Percentiles rank a stretch among this genome's conserved stretches.
These are phyloP conservation scores for Geotrichum australiense DNA, from an alignment of 1,139 yeast species.

Conservation along the genomic window DNA sequence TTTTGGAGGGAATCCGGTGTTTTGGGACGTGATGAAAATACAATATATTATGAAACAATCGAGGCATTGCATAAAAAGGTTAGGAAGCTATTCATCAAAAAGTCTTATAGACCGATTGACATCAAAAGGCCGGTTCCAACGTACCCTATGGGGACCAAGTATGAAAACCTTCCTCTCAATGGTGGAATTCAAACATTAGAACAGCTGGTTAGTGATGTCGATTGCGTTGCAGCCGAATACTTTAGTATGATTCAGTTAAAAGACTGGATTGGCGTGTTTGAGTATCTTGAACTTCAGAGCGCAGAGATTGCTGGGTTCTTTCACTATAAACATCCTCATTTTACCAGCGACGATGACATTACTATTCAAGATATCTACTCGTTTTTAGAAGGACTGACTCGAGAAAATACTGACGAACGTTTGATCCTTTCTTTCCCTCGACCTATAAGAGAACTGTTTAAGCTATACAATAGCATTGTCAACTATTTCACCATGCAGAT, in stretches of 20 bases:
- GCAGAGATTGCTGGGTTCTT: constrained; percentile 51
- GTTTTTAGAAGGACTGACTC: constrained; percentile 56
- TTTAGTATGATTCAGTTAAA: constrained; percentile 54
- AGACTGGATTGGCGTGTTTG: constrained; percentile 78
- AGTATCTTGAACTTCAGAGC: constrained; percentile 63
- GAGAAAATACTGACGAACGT: constrained; percentile 20
- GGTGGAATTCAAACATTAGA: constrained; percentile 36
- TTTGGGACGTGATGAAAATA: constrained; percentile 32
- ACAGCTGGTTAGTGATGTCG: constrained; percentile 55
- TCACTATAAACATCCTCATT: constrained; percentile 45
- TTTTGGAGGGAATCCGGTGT: constrained; percentile 47
- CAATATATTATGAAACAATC: constrained; percentile 33
- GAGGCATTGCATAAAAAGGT: constrained; percentile 58
- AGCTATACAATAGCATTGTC: constrained; percentile 61
- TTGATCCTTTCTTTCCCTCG: constrained; percentile 55
- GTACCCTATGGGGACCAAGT: constrained; percentile 23
- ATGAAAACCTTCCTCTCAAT: constrained; percentile 25
- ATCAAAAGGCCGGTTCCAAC: constrained; percentile 27
- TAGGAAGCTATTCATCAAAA: constrained; percentile 68
- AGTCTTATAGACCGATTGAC: constrained; percentile 66
- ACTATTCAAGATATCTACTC: constrained; percentile 62
- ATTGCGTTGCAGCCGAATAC: constrained; percentile 53
- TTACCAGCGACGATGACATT: constrained; percentile 49
- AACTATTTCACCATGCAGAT: constrained; percentile 59
- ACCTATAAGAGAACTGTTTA: constrained; percentile 59